Evolutionary conservation across 805 yeast species (phyloP).

Genomic region (Yarrowia keelungensis): DNA sequence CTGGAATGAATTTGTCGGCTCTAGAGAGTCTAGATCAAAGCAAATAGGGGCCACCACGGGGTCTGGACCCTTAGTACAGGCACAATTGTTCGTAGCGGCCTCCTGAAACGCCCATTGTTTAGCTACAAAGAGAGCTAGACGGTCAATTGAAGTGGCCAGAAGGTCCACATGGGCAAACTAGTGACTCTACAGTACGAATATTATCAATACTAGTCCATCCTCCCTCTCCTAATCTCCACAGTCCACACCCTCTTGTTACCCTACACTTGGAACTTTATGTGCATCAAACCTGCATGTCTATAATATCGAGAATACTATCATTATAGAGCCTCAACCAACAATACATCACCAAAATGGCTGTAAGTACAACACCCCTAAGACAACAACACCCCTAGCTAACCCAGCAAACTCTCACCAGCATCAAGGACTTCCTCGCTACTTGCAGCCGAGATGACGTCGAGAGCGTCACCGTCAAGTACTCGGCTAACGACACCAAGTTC

Average conservation of each 20-base stretch:
- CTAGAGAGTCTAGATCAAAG: no score
- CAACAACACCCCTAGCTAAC: not conserved
- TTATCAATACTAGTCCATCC: not conserved
- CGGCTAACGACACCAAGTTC: conserved; percentile 96
- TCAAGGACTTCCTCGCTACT: conserved; percentile 96
- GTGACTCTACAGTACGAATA: not conserved
- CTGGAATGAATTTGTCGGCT: no score
- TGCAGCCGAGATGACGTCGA: conserved; percentile 85
- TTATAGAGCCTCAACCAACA: not conserved
- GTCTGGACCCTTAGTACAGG: no score
- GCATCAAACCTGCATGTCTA: conserved; percentile 10
- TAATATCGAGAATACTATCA: not conserved
- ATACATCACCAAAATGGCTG: conserved; percentile 21
- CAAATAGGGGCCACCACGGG: no score
- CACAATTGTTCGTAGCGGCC: no score
- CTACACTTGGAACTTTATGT: conserved; percentile 1
- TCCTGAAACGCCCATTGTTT: no score
- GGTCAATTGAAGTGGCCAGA: no score
- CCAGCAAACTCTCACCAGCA: conserved; percentile 85
- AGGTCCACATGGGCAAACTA: no score
- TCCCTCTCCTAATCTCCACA: not conserved
- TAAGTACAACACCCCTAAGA: not conserved
- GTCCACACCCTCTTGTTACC: not conserved
- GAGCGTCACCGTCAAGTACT: conserved; percentile 92
- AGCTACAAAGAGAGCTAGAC: no score